Percentiles rank a stretch among this genome's conserved stretches.
These are phyloP conservation scores for Leersia perrieri DNA, from an alignment of 176 grass and related monocot genomes.

Conservation along the genomic window DNA sequence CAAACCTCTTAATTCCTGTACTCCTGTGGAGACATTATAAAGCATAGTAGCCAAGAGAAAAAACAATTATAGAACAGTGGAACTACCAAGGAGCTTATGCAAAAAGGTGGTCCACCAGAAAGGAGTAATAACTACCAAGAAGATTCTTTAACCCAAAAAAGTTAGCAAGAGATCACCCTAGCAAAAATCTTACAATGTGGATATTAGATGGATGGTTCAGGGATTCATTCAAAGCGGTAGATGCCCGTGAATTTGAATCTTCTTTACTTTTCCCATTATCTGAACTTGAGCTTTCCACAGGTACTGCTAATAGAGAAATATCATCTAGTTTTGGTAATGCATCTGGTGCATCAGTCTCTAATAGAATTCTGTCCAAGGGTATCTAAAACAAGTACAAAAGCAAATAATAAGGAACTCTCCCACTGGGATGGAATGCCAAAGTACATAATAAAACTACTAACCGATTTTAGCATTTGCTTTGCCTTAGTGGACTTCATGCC, in stretches of 20 bases:
- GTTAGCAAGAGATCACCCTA: conserved; percentile 21
- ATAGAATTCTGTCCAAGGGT: conserved; percentile 80
- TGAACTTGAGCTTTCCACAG: conserved; percentile 17
- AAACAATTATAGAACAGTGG: neutral
- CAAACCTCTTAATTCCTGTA: neutral
- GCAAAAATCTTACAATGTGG: conserved; percentile 54
- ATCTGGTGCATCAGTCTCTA: conserved; percentile 82
- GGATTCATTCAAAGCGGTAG: conserved; percentile 22
- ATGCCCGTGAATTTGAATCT: conserved; percentile 14
- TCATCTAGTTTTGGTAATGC: conserved; percentile 62
- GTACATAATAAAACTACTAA: conserved; percentile 37
- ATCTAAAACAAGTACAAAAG: conserved; percentile 51
- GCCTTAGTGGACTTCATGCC: conserved; percentile 70
- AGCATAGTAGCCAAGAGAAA: neutral
- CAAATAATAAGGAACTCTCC: neutral
- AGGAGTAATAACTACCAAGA: neutral
- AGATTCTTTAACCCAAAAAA: neutral
- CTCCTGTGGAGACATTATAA: neutral
- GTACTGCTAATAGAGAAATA: conserved; percentile 46
- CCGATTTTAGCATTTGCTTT: conserved; percentile 76
- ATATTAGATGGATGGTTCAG: conserved; percentile 89
- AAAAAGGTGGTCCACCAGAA: neutral
- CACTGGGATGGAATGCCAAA: neutral
- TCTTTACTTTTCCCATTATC: conserved; percentile 27
- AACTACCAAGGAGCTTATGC: neutral